Base-by-base conservation (phyloP, 371 early-diverging fungal species). In the Mucor piriformis region DNA sequence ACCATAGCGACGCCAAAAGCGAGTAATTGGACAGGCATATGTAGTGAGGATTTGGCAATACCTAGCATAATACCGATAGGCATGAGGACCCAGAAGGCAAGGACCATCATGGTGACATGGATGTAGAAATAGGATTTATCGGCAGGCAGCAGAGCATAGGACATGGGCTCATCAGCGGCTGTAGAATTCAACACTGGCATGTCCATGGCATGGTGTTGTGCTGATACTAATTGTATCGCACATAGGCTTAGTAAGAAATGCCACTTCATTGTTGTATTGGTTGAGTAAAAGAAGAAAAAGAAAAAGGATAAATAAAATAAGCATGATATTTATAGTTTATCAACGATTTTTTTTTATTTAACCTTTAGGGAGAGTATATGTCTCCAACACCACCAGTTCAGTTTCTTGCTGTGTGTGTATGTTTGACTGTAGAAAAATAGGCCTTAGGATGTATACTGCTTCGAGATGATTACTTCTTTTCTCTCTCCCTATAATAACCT, bases 51-150 rank as follows among this genome's bases (percentile, higher is more conserved):
- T 11, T 73, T 73, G 29, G 76, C 77, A 58, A 80, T 80, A 44
- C 81, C 81, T 42, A 80, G 63, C 71, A 77, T 77, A 23, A 80
- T 59, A 35, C 80, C 80, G 25, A 80, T 68, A 13, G 81, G 81
- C 73, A 80, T 74, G 8, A 80, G 24, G 20, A 80, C 58, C 81
- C 75, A 76, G 53, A 80, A 80, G 13, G 76, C 75, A 46, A 75
- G 33, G 2, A 74, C 66, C 81, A 80, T 80, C 53, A 80, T 71
- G 21, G 50, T 38, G 12, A 80, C 73, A 43, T 80, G 81, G 35
- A 67, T 62, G 46, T 73, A 73, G 13, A 80, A 72, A 18, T 73
- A 75, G 0, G 65, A 67, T 46, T 77, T 74, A 24, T 77, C 58
- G 8, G 66, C 77, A 13, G 77, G 74, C 29, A 64, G 73, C n/a